Evolutionary conservation across 2,329 filamentous ascomycete species (phyloP).

Genomic region (Lasiodiplodia gonubiensis): DNA sequence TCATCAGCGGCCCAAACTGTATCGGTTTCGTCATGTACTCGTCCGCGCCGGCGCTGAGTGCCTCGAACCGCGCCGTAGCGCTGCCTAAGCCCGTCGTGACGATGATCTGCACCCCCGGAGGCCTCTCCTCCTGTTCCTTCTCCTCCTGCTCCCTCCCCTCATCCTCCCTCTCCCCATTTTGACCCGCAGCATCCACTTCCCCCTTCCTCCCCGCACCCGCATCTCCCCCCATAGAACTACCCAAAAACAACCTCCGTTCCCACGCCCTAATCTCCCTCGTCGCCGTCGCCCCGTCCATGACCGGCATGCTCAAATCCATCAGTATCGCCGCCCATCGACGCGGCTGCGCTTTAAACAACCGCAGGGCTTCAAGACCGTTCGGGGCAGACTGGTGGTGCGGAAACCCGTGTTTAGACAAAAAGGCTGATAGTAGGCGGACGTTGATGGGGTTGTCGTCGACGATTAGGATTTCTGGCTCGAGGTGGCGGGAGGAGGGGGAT

Average conservation of each 20-base stretch:
- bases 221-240: no score
- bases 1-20: constrained; percentile 35
- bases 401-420: constrained; percentile 43
- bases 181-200: no score
- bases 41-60: constrained; percentile 59
- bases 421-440: constrained; percentile 43
- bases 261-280: constrained; percentile 52
- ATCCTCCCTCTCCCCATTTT: no score
- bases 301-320: constrained; percentile 63
- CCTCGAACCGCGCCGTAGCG: constrained; percentile 55
- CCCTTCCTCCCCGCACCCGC: neutral
- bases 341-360: constrained; percentile 36
- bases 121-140: no score
- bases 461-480: constrained; percentile 39
- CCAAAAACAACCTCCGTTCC: no score
- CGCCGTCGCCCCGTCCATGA: constrained; percentile 59
- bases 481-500: neutral
- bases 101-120: constrained; percentile 56
- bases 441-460: constrained; percentile 51
- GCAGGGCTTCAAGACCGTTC: constrained; percentile 45
- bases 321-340: constrained; percentile 39
- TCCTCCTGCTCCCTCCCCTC: no score
- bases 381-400: constrained; percentile 38
- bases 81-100: constrained; percentile 61
- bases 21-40: constrained; percentile 63